These are phyloP conservation scores for Acrasis kona DNA, from an alignment of 78 protist species.

Conservation along the genomic window DNA sequence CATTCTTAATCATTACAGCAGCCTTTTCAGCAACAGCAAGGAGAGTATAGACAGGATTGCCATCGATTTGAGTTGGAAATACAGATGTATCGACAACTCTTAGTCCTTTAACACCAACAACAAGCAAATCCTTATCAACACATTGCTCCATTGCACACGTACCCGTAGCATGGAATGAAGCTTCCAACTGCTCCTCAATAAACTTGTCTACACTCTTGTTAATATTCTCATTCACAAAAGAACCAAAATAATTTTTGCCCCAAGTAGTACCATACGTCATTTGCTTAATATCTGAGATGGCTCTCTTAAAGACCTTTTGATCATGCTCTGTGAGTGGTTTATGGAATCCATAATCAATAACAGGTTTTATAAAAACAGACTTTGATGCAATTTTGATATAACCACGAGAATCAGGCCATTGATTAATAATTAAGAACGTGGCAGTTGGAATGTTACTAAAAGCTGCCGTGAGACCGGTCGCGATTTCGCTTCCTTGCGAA, in stretches of 20 bases:
- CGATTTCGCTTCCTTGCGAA: no score
- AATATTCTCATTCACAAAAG: no score
- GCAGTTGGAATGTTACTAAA: no score
- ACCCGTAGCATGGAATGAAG: neutral
- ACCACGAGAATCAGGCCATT: no score
- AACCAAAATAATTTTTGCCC: no score
- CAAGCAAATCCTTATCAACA: neutral
- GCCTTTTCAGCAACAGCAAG: neutral
- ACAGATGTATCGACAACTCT: neutral
- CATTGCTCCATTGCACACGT: neutral
- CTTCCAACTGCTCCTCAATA: neutral
- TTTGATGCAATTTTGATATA: no score
- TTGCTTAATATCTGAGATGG: neutral
- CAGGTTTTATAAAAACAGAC: neutral
- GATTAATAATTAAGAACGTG: no score
- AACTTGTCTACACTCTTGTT: no score
- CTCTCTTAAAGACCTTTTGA: neutral
- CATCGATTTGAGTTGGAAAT: neutral
- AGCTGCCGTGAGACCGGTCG: no score
- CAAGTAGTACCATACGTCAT: neutral
- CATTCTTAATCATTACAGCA: neutral
- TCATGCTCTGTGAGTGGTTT: neutral
- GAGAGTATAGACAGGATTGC: neutral
- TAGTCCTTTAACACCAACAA: neutral
- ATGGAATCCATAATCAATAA: neutral